phyloP scores from a whole-genome alignment of 164 flowering plant species.

The Magnolia kwangsiensis region DNA sequence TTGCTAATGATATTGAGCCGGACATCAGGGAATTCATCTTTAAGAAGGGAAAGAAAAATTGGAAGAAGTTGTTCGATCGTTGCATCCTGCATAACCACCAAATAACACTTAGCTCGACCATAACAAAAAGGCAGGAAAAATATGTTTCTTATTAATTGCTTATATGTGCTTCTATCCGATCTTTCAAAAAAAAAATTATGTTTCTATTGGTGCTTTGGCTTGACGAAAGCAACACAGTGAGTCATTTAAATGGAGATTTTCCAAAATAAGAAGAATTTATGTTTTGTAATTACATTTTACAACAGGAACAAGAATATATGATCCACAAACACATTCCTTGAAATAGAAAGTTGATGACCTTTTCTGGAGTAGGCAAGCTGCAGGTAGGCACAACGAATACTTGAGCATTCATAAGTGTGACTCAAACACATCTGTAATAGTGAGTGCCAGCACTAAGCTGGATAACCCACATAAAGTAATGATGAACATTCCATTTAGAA shows the following conservation, averaged over 20 bases:
- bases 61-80: conserved; percentile 97
- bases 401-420: neutral
- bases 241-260: neutral
- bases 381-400: neutral
- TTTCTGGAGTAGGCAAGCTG: neutral
- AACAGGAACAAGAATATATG: neutral
- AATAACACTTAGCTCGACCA: neutral
- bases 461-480: neutral
- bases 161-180: too few species aligned
- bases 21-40: conserved; percentile 98
- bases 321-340: neutral
- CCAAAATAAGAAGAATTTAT: too few species aligned
- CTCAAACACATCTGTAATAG: neutral
- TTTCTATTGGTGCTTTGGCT: neutral
- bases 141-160: too few species aligned
- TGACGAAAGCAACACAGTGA: neutral
- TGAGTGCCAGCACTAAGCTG: neutral
- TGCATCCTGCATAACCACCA: conserved; percentile 67
- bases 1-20: conserved; percentile 97
- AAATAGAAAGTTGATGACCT: neutral
- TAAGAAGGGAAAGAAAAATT: conserved; percentile 86
- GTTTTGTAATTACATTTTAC: neutral
- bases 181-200: too few species aligned
- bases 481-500: neutral
- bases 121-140: too few species aligned